Conservation (phyloP, 257 asterid genomes). For the Solanum chilense region DNA sequence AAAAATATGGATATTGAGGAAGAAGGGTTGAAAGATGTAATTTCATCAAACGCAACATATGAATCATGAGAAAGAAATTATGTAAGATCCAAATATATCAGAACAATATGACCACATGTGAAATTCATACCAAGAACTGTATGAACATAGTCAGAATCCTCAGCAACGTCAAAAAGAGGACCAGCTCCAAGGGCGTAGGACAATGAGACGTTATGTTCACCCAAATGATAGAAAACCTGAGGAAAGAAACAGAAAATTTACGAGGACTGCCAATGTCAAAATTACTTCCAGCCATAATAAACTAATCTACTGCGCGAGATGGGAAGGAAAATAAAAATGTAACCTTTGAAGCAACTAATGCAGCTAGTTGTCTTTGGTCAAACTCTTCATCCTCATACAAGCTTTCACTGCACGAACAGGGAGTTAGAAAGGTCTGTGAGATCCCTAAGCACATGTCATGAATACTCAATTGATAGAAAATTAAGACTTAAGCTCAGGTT, state of each 20-base stretch:
- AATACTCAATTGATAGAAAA: neutral
- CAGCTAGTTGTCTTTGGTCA: conserved; percentile 73
- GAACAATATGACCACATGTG: neutral
- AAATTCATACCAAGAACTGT: conserved; percentile 64
- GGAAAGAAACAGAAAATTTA: neutral
- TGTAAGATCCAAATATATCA: neutral
- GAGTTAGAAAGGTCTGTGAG: neutral
- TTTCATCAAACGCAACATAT: neutral
- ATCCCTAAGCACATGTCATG: neutral
- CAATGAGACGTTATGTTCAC: conserved; percentile 72
- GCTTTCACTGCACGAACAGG: conserved; percentile 37
- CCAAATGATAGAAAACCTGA: conserved; percentile 90
- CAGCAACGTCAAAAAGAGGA: conserved; percentile 72
- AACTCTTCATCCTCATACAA: conserved; percentile 70
- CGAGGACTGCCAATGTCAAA: neutral
- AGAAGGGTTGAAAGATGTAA: neutral
- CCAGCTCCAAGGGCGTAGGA: conserved; percentile 94
- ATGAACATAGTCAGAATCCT: conserved; percentile 82
- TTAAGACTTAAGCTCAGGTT: neutral
- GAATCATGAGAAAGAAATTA: neutral
- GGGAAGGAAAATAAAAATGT: neutral
- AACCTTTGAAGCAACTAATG: conserved; percentile 86
- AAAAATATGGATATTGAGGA: neutral
- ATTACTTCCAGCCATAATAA: neutral
- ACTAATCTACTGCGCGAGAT: neutral